These are phyloP conservation scores for Casuarina glauca DNA, from an alignment of 306 rosid genomes.

Conservation along the genomic window DNA sequence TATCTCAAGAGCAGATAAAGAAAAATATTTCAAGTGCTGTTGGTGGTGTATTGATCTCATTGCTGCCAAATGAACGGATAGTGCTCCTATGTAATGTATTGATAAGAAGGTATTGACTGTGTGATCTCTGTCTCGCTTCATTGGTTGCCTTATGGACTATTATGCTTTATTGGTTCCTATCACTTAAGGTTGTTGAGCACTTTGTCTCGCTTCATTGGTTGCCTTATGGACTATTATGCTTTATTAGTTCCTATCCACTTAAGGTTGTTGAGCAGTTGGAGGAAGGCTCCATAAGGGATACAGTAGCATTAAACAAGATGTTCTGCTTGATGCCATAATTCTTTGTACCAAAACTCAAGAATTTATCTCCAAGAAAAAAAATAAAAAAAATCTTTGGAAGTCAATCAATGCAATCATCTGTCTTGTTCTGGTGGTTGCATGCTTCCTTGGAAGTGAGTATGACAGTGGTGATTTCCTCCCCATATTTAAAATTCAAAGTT, in stretches of 20 bases:
- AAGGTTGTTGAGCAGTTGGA: not conserved
- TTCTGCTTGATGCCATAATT: not conserved
- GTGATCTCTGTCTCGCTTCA: conserved; percentile 12
- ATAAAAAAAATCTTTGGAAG: not conserved
- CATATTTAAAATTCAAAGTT: not conserved
- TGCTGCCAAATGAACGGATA: conserved; percentile 77
- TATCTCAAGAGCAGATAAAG: conserved; percentile 79
- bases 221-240: conserved; percentile 22
- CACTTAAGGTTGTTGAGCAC: not conserved
- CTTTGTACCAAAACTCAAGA: not conserved
- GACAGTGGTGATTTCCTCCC: not conserved
- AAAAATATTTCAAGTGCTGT: conserved; percentile 74
- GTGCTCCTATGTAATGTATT: conserved; percentile 68
- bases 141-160: conserved; percentile 23
- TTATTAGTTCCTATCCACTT: not conserved
- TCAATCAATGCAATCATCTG: not conserved
- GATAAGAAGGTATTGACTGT: conserved; percentile 70
- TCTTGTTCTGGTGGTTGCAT: not conserved
- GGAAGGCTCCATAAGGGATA: not conserved
- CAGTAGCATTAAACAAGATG: not conserved
- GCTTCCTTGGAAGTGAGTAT: not conserved
- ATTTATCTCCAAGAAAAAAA: not conserved
- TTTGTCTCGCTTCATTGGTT: conserved; percentile 17
- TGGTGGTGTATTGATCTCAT: conserved; percentile 76
- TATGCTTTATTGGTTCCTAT: not conserved